A percentile compares a stretch with the other conserved stretches of the same genome.
These are phyloP conservation scores for Daldinia loculata DNA, from an alignment of 495 filamentous ascomycete genomes.

Conservation along the genomic window DNA sequence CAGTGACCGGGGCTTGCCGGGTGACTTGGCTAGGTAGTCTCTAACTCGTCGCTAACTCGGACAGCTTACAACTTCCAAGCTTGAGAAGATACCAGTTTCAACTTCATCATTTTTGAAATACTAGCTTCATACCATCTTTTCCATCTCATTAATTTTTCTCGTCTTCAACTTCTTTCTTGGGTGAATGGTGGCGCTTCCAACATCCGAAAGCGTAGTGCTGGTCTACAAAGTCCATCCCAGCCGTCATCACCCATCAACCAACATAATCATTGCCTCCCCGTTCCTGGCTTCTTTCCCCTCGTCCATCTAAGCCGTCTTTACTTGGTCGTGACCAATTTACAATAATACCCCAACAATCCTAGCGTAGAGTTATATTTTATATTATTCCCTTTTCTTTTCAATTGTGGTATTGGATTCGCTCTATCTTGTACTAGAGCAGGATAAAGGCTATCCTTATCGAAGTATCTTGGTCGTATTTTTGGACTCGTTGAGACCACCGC, in stretches of 20 bases:
- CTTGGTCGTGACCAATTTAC: not conserved
- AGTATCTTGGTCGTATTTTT: slow-evolving; percentile 11
- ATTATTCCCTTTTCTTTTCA: not conserved
- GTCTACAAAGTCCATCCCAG: slow-evolving; percentile 2
- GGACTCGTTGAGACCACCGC: not conserved
- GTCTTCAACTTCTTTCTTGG: not conserved
- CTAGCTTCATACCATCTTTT: not conserved
- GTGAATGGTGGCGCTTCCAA: not conserved
- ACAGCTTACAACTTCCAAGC: not conserved
- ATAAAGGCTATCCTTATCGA: slow-evolving; percentile 7
- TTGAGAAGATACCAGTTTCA: not conserved
- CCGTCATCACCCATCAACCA: not conserved
- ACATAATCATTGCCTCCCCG: not conserved
- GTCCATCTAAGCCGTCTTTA: not conserved
- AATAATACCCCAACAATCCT: not conserved
- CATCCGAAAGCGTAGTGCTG: not conserved
- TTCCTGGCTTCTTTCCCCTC: not conserved
- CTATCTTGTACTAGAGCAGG: not conserved
- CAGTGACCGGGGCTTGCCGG: not conserved
- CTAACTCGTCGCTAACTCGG: too few species aligned
- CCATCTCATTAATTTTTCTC: not conserved
- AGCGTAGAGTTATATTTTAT: not conserved
- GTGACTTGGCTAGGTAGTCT: not conserved
- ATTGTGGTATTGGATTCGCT: not conserved
- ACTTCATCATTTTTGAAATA: slow-evolving; percentile 1